Base-by-base conservation (phyloP, 2,329 filamentous ascomycete genomes). In the Phyllosticta citrichinensis region DNA sequence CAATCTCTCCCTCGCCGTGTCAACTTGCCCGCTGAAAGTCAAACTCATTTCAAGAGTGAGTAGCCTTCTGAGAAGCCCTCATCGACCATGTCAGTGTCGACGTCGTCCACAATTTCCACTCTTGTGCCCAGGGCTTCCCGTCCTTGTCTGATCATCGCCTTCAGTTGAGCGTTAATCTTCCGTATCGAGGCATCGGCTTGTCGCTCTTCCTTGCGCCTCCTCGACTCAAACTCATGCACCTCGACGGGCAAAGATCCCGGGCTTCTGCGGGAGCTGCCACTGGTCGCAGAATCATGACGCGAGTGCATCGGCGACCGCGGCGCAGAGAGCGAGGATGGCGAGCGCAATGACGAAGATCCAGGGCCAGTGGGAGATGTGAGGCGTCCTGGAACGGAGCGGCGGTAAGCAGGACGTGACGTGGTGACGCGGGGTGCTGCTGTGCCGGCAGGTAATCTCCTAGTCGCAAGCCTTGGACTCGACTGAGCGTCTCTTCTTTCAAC, bases 81-180 rank as follows among this genome's bases (percentile, higher is more conserved):
- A 47, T 70, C 69, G 24, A 71, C 69, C 59, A 69, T 63, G 14
- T 70, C 47, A 11, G 66, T 63, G 50, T 67, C 62, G 22, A 57
- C 65, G 22, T 65, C 67, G 11, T 66, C 69, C 51, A 77, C 74
- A 17, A 75, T 65, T 30, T 76, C 72, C 27, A 77, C 68, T 62
- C 75, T 79, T 20, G 74, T 77, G 6, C 78, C 92, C 19, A 99
- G 75, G 1, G 94, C 94, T 72, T 94, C 88, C 67, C 87, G 87
- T 0, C 92, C 94, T 73, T 97, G 87, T 1, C 86, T 81, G 60
- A 99, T 95, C 88, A 99, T 91, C 35, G 87, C 88, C 69, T 88
- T 84, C 55, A 97, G 77, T 67, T 88, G 85, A 55, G 84, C 81
- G 70, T 94, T 95, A 74, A 97, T 85, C 25, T 87, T 83, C 56